Evolutionary conservation across 2,329 filamentous ascomycete species (phyloP).

Genomic region (Pezicula radicicola): DNA sequence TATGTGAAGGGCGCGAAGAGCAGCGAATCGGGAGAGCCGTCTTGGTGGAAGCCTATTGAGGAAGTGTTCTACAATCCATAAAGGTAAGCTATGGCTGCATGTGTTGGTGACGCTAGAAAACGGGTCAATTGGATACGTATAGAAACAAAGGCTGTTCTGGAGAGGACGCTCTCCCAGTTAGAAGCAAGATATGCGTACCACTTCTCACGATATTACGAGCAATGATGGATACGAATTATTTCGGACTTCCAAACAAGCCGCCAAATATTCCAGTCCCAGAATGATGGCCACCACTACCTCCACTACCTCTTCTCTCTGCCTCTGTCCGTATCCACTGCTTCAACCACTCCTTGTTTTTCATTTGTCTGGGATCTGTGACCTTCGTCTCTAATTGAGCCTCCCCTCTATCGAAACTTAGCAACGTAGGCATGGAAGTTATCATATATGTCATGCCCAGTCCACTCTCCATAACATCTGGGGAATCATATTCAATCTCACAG

Average conservation of each 20-base stretch:
- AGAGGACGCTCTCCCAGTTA: background rate
- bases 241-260: slow-evolving; percentile 29
- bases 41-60: slow-evolving; percentile 68
- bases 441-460: slow-evolving; percentile 51
- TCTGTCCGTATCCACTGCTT: slow-evolving; percentile 52
- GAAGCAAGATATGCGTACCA: background rate
- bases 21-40: slow-evolving; percentile 55
- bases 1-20: slow-evolving; percentile 56
- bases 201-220: background rate
- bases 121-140: background rate
- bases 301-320: slow-evolving; percentile 42
- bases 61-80: slow-evolving; percentile 64
- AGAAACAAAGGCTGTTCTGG: background rate
- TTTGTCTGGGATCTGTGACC: slow-evolving; percentile 44
- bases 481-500: slow-evolving; percentile 53
- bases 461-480: slow-evolving; percentile 50
- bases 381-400: slow-evolving; percentile 48
- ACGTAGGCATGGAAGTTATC: slow-evolving; percentile 55
- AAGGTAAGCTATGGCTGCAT: slow-evolving; percentile 9
- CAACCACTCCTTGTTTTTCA: slow-evolving; percentile 48
- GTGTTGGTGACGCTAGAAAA: background rate
- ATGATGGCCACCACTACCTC: slow-evolving; percentile 38
- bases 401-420: slow-evolving; percentile 54
- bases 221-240: slow-evolving; percentile 8
- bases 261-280: slow-evolving; percentile 40